These are phyloP conservation scores for Sclerotinia subarctica DNA, from an alignment of 2,329 filamentous ascomycete species.

Conservation along the genomic window DNA sequence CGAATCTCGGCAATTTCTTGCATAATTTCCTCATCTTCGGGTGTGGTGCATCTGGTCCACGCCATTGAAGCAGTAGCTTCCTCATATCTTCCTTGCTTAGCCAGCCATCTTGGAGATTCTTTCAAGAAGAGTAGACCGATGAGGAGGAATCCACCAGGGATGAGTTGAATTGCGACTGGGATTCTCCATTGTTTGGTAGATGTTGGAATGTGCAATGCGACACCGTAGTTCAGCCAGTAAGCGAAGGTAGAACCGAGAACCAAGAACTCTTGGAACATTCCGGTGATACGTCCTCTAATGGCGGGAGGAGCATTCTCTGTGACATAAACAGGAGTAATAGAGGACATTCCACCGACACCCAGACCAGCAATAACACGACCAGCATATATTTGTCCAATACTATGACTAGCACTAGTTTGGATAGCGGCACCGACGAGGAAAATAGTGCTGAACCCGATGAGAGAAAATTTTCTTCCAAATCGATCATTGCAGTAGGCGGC, in stretches of 20 bases:
- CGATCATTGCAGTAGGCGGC: slow-evolving; percentile 48
- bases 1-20: slow-evolving; percentile 63
- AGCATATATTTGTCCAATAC: slow-evolving; percentile 28
- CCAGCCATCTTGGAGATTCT: slow-evolving; percentile 59
- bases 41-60: slow-evolving; percentile 55
- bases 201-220: slow-evolving; percentile 38
- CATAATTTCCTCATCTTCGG: slow-evolving; percentile 54
- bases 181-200: slow-evolving; percentile 44
- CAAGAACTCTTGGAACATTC: slow-evolving; percentile 46
- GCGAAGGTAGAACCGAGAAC: slow-evolving; percentile 41
- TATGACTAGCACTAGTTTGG: slow-evolving; percentile 23
- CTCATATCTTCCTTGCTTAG: slow-evolving; percentile 61
- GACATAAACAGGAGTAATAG: slow-evolving; percentile 48
- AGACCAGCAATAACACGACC: slow-evolving; percentile 31
- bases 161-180: slow-evolving; percentile 43
- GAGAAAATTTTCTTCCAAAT: slow-evolving; percentile 46
- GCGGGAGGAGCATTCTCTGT: slow-evolving; percentile 46
- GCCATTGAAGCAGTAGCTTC: slow-evolving; percentile 54
- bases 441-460: slow-evolving; percentile 45
- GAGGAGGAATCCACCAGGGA: slow-evolving; percentile 29
- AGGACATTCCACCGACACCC: slow-evolving; percentile 47
- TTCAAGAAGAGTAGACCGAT: slow-evolving; percentile 42
- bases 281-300: slow-evolving; percentile 42
- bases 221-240: slow-evolving; percentile 56
- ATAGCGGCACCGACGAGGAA: slow-evolving; percentile 36